A percentile compares a stretch with the other conserved stretches of the same genome.
phyloP scores from a whole-genome alignment of 2,329 filamentous ascomycete genomes.

The Diaporthe citri region DNA sequence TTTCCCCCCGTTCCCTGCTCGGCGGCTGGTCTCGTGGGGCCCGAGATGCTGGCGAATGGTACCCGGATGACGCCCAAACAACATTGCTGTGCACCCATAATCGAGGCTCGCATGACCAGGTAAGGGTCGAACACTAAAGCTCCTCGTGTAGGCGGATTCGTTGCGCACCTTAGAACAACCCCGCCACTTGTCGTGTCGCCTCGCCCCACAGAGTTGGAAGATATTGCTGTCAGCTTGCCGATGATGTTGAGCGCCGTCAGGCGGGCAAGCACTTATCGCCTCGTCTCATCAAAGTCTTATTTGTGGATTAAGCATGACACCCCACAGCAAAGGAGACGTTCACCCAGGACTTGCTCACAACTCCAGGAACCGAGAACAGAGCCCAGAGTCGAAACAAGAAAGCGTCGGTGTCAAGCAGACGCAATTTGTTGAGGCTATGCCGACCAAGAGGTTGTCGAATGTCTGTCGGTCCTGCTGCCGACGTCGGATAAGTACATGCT shows the following conservation, averaged over 20 bases:
- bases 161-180: not conserved
- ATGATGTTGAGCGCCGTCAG: not conserved
- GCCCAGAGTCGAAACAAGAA: constrained; percentile 1
- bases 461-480: not conserved
- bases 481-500: constrained; percentile 6
- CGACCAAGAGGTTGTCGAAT: constrained; percentile 11
- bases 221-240: not conserved
- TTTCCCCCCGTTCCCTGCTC: constrained; percentile 6
- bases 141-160: not conserved
- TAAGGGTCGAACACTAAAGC: not conserved
- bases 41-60: constrained; percentile 3
- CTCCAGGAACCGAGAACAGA: not conserved
- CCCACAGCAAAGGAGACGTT: not conserved
- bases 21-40: constrained; percentile 18
- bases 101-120: not conserved
- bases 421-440: not conserved
- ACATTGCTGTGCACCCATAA: not conserved
- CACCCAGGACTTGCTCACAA: not conserved
- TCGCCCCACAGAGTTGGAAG: not conserved
- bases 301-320: not conserved
- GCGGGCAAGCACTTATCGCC: not conserved
- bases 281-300: too few species aligned
- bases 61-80: not conserved
- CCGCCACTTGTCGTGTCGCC: not conserved
- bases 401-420: not conserved